Evolutionary conservation across 1,284 basidiomycete genomes (phyloP).

Genomic region (Boletus sp.): DNA sequence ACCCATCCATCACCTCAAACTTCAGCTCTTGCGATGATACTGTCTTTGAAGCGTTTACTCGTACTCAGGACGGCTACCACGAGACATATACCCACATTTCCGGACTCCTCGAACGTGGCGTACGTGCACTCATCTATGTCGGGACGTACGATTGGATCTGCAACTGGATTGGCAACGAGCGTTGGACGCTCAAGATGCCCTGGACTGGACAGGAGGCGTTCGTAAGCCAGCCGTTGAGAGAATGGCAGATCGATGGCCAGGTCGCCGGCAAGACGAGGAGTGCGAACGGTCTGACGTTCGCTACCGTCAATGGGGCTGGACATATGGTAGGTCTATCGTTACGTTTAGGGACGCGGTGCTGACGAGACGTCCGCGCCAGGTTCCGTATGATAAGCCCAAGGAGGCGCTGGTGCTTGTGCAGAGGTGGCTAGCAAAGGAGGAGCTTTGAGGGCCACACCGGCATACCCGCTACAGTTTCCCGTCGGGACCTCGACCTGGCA

Average conservation of each 20-base stretch:
- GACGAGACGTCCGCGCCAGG: background rate
- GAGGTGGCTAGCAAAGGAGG: constrained; percentile 46
- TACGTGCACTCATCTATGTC: constrained; percentile 72
- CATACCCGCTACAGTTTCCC: background rate
- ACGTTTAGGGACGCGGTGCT: background rate
- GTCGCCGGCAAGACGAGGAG: constrained; percentile 55
- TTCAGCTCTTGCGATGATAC: constrained; percentile 46
- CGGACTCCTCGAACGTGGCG: constrained; percentile 69
- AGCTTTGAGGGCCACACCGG: constrained; percentile 21
- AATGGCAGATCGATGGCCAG: constrained; percentile 52
- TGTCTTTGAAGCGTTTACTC: constrained; percentile 35
- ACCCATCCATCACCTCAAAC: constrained; percentile 35
- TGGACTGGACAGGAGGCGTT: constrained; percentile 61
- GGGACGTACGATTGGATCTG: constrained; percentile 74
- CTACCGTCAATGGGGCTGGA: constrained; percentile 55
- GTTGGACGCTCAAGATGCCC: constrained; percentile 57
- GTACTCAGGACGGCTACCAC: constrained; percentile 40
- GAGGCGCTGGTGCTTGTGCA: constrained; percentile 47
- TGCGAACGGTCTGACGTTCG: constrained; percentile 58
- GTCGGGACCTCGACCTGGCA: background rate
- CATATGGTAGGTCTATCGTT: constrained; percentile 50
- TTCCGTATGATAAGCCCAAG: constrained; percentile 44
- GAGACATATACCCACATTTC: constrained; percentile 55
- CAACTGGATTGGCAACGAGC: constrained; percentile 71
- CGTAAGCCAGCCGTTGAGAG: constrained; percentile 41